Base-by-base conservation (phyloP, 805 yeast genomes). In the Teunomyces atbi region DNA sequence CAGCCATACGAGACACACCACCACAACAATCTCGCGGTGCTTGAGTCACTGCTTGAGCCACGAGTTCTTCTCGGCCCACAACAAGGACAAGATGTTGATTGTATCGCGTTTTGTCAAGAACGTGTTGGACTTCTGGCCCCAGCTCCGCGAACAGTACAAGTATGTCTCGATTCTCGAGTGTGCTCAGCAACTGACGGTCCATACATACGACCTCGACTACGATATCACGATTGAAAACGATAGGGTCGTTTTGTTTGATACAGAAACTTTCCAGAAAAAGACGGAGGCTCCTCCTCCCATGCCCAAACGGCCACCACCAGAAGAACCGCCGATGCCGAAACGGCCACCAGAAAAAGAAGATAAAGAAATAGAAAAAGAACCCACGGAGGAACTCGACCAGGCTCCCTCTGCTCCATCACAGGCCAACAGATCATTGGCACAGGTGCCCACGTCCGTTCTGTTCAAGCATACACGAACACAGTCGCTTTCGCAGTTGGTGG, bases 31-130 rank as follows among this genome's bases (percentile, higher is more conserved):
- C 18, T 65, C 84, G 38, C 75, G 71, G 51, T 66, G 79, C 20
- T 56, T 84, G 36, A 70, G 79, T 6, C 80, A 83, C 15, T 74
- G 84, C 11, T 53, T 86, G 27, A 75, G 84, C 46, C 84, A 84
- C 37, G 78, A 78, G 52, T 44, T 62, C 20, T 48, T 63, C 11
- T 63, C 68, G 42, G 56, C 58, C n/a, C 60, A 60, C 16, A 76
- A 72, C 48, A 71, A 73, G 35, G 82, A 81, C 50, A 64, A 72
- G 39, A 52, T 75, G 6, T 68, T 77, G 6, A 71, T 84, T 13
- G 81, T 84, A 1, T 69, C 73, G 19, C 66, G 87, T 41, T 80
- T 77, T 46, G 63, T 82, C 16, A 76, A 73, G 45, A 81, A 78
- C 48, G 52, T 84, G 5, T 55, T 84, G 33, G 78, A 71, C 28